These are phyloP conservation scores for Cerrena zonata DNA, from an alignment of 1,284 basidiomycete genomes.

Conservation along the genomic window DNA sequence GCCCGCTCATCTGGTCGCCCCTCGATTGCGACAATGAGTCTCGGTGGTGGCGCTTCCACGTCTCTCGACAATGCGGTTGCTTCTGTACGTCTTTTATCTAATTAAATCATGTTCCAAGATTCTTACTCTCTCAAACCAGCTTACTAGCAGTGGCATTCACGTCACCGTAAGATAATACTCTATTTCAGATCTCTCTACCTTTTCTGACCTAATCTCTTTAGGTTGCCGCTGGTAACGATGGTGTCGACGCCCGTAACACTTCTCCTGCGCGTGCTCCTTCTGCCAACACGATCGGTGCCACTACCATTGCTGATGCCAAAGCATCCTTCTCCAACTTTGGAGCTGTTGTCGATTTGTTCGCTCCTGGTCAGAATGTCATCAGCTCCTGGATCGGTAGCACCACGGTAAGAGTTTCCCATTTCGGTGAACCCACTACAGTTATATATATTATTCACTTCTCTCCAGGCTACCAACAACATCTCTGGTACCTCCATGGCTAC, in stretches of 20 bases:
- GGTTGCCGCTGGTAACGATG: slow-evolving; percentile 26
- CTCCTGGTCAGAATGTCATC: slow-evolving; percentile 31
- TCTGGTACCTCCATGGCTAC: slow-evolving; percentile 33
- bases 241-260: slow-evolving; percentile 21
- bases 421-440: neutral
- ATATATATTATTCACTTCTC: neutral
- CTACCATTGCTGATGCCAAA: slow-evolving; percentile 44
- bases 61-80: slow-evolving; percentile 61
- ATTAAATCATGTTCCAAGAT: neutral
- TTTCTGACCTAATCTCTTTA: neutral
- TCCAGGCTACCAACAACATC: slow-evolving; percentile 22
- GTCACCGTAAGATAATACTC: slow-evolving; percentile 20
- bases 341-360: slow-evolving; percentile 30
- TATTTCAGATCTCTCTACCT: neutral
- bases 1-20: slow-evolving; percentile 46
- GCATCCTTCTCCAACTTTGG: slow-evolving; percentile 33
- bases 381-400: slow-evolving; percentile 29
- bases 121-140: neutral
- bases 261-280: slow-evolving; percentile 35
- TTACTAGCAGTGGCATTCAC: slow-evolving; percentile 28
- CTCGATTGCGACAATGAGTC: slow-evolving; percentile 68
- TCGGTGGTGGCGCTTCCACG: slow-evolving; percentile 60
- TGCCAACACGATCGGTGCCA: slow-evolving; percentile 63
- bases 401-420: slow-evolving; percentile 14
- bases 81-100: slow-evolving; percentile 14